Base-by-base conservation (phyloP, 306 rosid genomes). In the Gastrolobium villosum region DNA sequence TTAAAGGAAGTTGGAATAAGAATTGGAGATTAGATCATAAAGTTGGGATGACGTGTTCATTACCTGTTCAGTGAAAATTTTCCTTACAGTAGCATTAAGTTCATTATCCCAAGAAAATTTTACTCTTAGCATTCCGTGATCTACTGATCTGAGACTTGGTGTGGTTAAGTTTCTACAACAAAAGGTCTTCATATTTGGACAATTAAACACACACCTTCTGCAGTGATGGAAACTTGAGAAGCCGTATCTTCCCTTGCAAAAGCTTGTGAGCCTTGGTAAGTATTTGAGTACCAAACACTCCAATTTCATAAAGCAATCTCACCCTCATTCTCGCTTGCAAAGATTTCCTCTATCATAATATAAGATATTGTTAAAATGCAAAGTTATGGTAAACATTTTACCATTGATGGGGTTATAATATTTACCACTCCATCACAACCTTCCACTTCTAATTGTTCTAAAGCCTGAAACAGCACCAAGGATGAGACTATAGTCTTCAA, bases 201-300 rank as follows among this genome's bases (percentile, higher is more conserved):
- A 81, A 0, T 13, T 28, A 0, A 1, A 8, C 57, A 66, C 56
- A 45, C 4, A 0, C 11, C n/a, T 1, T 7, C 32, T 20, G 14
- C 15, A 74, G 49, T 41, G 7, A 20, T 68, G 76, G 72, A 61
- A 81, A 81, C 2, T 46, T 59, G 8, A 78, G 8, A 78, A 72
- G 37, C 6, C 10, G 62, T 5, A 60, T 1, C 13, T n/a, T 60
- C 48, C 57, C 55, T 39, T 72, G 67, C 26, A 40, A 56, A 72
- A 72, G 3, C 20, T 20, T 65, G 8, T 26, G 28, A 65, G n/a
- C 9, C 7, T 30, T 43, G 52, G 36, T 26, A 43, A 65, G 53
- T 41, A 10, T 20, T 10, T 1, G 10, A 65, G 26, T 1, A 3
- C 14, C 50, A 64, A 64, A 39, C 0, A 3, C n/a, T 64, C 1